phyloP scores from a whole-genome alignment of 2,329 filamentous ascomycete genomes.

The Lizonia empirigonia region DNA sequence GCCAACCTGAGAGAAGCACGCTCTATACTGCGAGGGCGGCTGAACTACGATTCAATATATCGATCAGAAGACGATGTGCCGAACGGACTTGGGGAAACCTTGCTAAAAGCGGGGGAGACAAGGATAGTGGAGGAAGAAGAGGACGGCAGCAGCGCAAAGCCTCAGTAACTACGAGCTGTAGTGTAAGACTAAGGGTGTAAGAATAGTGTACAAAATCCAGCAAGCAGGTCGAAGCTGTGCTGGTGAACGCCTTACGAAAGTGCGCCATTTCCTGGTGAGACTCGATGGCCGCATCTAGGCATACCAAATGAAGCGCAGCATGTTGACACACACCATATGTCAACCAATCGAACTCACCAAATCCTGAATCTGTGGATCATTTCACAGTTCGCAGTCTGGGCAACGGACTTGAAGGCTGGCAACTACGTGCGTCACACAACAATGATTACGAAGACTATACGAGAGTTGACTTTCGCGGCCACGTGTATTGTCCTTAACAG shows the following conservation, averaged over 20 bases:
- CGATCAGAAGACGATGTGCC: conserved; percentile 48
- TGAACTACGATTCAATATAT: conserved; percentile 60
- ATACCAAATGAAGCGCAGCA: conserved; percentile 8
- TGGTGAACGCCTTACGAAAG: not conserved
- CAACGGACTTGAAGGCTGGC: not conserved
- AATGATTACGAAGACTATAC: not conserved
- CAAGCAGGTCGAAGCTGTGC: not conserved
- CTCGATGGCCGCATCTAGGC: conserved; percentile 2
- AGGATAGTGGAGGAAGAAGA: conserved; percentile 36
- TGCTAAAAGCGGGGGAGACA: conserved; percentile 53
- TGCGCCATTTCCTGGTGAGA: not conserved
- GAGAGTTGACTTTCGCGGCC: not conserved
- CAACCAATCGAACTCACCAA: not conserved
- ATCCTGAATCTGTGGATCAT: not conserved
- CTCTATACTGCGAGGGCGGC: conserved; percentile 63
- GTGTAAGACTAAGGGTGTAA: conserved; percentile 23
- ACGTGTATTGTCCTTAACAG: not conserved
- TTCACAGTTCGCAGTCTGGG: not conserved
- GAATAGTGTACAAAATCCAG: conserved; percentile 28
- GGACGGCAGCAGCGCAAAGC: conserved; percentile 13
- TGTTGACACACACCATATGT: not conserved
- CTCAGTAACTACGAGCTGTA: conserved; percentile 26
- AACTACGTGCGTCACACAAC: not conserved
- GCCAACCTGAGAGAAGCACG: conserved; percentile 58
- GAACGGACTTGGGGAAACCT: conserved; percentile 31